Evolutionary conservation across 768 basidiomycete genomes (phyloP), one percentile per base, ranked within the genome.

Genomic region (Cystofilobasidium macerans): DNA sequence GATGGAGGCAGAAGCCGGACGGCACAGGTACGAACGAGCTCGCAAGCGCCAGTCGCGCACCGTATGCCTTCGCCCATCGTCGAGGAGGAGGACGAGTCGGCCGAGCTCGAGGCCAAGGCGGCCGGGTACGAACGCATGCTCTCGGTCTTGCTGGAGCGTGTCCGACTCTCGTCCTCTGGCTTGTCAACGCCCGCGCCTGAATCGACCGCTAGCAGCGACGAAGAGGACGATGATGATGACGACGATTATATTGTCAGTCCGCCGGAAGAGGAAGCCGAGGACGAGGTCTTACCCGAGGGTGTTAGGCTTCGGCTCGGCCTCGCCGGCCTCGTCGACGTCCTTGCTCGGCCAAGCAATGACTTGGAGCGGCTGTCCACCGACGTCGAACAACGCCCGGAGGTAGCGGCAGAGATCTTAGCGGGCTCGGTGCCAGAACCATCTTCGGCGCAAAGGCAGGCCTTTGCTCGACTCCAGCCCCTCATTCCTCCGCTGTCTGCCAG

Each of bases 81-180:
- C 43, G 48, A 53, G 30, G 48, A 53, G 2, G 48, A 51, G 9
- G 4, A 20, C n/a, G n/a, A n/a, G n/a, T 8, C 16, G 16, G 45
- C 16, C 13, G 20, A 7, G 16, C 51, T 54, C 26, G 51, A 32
- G 5, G 51, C 28, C 3, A 54, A 54, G 51, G 51, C 51, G 28
- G n/a, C 18, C 14, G 51, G 51, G 5, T 54, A 54, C 51, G 51
- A 54, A 20, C 51, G 51, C 30, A 54, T 54, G 51, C 51, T 54
- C 28, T 54, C 51, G 13, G 51, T 54, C 30, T 30, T 54, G 28
- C 51, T 54, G 13, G 51, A 54, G 30, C 26, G 51, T 16, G 51
- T 54, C 51, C 3, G 16, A 16, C 51, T 54, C 51, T 26, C 51
- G 26, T 54, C 51, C 5, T n/a, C n/a, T n/a, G 51, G 51, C 51